Evolutionary conservation across 768 basidiomycete genomes (phyloP).

Genomic region (Hygrocybe coccinea): DNA sequence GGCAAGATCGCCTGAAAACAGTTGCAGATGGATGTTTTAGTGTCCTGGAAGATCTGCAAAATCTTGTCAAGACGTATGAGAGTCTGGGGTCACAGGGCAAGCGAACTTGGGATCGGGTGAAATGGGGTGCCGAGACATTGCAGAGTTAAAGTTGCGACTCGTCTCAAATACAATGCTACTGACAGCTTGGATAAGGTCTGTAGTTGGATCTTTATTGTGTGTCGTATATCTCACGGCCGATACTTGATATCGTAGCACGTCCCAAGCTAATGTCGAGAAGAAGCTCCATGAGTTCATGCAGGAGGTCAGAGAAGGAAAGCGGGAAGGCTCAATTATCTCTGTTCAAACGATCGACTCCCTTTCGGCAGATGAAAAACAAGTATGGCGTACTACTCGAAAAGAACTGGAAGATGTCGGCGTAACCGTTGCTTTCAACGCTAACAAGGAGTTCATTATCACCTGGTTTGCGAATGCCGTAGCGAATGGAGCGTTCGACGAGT

Average conservation of each 20-base stretch:
- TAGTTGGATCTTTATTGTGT: not conserved
- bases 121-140: constrained; percentile 11
- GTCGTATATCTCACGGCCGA: not conserved
- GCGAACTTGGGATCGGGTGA: constrained; percentile 10
- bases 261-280: not conserved
- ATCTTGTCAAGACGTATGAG: constrained; percentile 23
- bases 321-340: too few relatives aligned
- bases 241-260: not conserved
- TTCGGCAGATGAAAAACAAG: not conserved
- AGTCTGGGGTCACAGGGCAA: not conserved
- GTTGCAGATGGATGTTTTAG: constrained; percentile 8
- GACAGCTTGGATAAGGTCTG: not conserved
- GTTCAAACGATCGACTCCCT: not conserved
- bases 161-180: not conserved
- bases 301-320: not conserved
- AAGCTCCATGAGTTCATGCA: not conserved
- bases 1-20: constrained; percentile 14
- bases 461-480: too few relatives aligned
- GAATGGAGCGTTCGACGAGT: not conserved
- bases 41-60: constrained; percentile 22
- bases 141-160: not conserved
- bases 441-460: not conserved
- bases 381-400: constrained; percentile 1
- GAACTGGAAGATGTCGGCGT: not conserved
- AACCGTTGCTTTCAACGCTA: not conserved